A percentile compares a stretch with the other conserved stretches of the same genome.
Conservation (phyloP, 805 yeast species). For the Wickerhamiella allomyrinae region DNA sequence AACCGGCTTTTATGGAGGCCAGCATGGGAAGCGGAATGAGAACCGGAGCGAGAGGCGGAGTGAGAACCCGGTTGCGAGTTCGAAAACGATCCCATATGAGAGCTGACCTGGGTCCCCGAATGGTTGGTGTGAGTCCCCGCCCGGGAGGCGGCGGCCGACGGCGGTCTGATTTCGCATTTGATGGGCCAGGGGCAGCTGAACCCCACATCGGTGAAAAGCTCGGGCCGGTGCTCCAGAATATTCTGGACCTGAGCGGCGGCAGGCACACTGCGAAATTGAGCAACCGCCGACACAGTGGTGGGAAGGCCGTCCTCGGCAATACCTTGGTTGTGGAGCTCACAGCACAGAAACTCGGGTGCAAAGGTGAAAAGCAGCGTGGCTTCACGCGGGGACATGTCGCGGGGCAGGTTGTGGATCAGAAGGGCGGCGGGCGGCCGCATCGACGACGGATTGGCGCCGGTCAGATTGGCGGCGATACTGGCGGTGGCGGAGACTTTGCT, state of each 20-base stretch:
- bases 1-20: slow-evolving; percentile 2
- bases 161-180: slow-evolving; percentile 8
- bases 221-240: slow-evolving; percentile 20
- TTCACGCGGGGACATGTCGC: slow-evolving; percentile 27
- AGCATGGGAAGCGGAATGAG: no score
- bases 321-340: slow-evolving; percentile 22
- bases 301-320: slow-evolving; percentile 16
- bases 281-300: slow-evolving; percentile 17
- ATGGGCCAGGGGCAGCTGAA: slow-evolving; percentile 4
- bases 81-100: no score
- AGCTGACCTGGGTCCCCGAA: background rate
- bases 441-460: background rate
- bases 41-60: no score
- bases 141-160: slow-evolving; percentile 5
- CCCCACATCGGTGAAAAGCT: slow-evolving; percentile 15
- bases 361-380: slow-evolving; percentile 27
- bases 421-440: slow-evolving; percentile 7
- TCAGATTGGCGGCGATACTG: background rate
- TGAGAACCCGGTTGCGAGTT: no score
- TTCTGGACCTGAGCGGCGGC: slow-evolving; percentile 22
- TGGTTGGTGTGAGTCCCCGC: slow-evolving; percentile 3
- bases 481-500: background rate
- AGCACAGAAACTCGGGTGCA: slow-evolving; percentile 25
- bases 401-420: slow-evolving; percentile 24
- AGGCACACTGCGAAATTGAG: slow-evolving; percentile 20